Evolutionary conservation across 768 basidiomycete species (phyloP), one percentile per base, ranked within the genome.

Genomic region (Collybiopsis confluens): DNA sequence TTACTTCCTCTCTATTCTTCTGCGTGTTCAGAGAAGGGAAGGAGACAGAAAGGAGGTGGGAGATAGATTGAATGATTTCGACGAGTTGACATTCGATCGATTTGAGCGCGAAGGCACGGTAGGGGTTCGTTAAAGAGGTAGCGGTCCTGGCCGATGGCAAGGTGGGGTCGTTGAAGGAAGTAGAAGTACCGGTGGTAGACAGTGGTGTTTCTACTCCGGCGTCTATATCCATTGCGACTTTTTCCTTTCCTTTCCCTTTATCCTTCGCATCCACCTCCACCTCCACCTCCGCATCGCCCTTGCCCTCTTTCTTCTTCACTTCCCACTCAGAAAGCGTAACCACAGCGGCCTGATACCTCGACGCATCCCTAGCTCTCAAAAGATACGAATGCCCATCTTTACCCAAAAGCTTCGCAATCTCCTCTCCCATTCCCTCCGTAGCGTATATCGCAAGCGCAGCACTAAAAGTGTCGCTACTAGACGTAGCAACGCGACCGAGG

Each of bases 361-460:
- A 5, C 0, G 70, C 64, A 24, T 78, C 75, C 26, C 73, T 73
- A 9, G 77, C 68, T 10, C 76, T 75, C 15, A 79, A 61, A 26
- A 78, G 71, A 40, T 78, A 68, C 4, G 60, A n/a, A n/a, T n/a
- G n/a, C n/a, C n/a, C 59, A 54, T 78, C 62, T 0, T 57, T 35
- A 24, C 58, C 54, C 46, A 77, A 69, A 11, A 75, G 66, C 0
- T 49, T 26, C 42, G 64, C 38, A 57, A 75, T 52, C 27, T 53
- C 59, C 7, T 68, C 62, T 27, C 61, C 46, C 23, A 67, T 52
- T 58, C 60, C 56, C 27, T 70, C 65, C 1, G 60, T n/a, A 1
- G 73, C 58, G 54, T 71, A 58, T 45, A 77, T 73, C 3, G 71
- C 69, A 7, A 80, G 63, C 2, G 76, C 70, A 2, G 72, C 68